phyloP scores from a whole-genome alignment of 805 yeast genomes.

The Yarrowia deformans region DNA sequence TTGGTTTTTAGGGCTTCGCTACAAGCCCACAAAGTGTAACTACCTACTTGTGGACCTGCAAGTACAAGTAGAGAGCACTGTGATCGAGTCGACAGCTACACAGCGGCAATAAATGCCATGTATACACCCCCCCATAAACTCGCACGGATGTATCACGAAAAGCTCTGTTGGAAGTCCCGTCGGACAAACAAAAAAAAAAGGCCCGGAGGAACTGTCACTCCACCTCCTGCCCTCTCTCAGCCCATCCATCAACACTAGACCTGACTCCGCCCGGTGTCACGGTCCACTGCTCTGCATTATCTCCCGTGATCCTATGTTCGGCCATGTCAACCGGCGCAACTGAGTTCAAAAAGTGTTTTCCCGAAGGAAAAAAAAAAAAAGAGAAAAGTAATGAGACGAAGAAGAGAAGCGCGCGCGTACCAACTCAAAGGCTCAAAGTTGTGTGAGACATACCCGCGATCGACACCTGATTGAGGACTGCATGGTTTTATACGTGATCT shows the following conservation, averaged over 20 bases:
- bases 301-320: conserved; percentile 24
- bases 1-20: no score
- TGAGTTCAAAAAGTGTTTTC: neutral
- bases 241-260: neutral
- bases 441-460: conserved; percentile 22
- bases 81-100: no score
- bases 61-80: no score
- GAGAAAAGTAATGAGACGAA: neutral
- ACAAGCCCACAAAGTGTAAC: no score
- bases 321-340: neutral
- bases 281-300: neutral
- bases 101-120: neutral
- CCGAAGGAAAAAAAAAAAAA: neutral
- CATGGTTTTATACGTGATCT: conserved; percentile 9
- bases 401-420: neutral
- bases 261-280: no score
- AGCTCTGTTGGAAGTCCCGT: neutral
- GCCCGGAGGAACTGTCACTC: conserved; percentile 1
- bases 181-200: neutral
- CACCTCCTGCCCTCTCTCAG: neutral
- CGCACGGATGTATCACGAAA: no score
- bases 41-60: no score
- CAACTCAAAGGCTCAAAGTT: conserved; percentile 4
- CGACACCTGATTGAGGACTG: conserved; percentile 14
- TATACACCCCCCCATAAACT: neutral